These are phyloP conservation scores for Citrus glauca DNA, from an alignment of 345 rosid species.

Conservation along the genomic window DNA sequence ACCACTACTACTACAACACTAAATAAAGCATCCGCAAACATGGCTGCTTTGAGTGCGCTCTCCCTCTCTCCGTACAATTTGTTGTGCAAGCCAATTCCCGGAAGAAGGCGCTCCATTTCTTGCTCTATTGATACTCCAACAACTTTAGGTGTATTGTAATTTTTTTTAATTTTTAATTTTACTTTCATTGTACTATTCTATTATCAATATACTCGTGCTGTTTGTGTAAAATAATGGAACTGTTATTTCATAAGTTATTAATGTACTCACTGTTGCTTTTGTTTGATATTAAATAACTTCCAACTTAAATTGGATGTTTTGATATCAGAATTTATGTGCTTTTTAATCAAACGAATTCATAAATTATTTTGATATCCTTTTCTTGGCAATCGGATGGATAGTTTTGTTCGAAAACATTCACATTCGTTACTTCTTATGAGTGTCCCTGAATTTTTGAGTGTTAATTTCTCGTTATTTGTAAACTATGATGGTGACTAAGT, in stretches of 20 bases:
- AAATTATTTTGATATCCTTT: neutral
- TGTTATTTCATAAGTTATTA: neutral
- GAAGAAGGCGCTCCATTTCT: slow-evolving; percentile 30
- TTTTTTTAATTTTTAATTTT: neutral
- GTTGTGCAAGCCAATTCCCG: slow-evolving; percentile 23
- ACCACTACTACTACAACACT: slow-evolving; percentile 18
- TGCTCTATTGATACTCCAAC: slow-evolving; percentile 56
- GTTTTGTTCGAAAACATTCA: neutral
- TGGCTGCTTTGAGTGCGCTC: slow-evolving; percentile 63
- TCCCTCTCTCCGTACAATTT: slow-evolving; percentile 43
- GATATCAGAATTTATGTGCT: neutral
- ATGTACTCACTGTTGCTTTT: neutral
- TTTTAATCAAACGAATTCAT: neutral
- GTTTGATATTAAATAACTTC: neutral
- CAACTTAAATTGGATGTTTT: no score
- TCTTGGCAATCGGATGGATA: neutral
- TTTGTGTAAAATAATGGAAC: neutral
- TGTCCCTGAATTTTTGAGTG: neutral
- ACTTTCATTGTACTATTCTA: neutral
- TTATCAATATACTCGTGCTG: neutral
- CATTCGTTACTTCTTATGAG: neutral
- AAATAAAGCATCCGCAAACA: slow-evolving; percentile 20
- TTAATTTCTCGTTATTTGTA: neutral
- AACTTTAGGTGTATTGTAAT: slow-evolving; percentile 34
- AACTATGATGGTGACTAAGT: neutral